Conservation (phyloP, 164 flowering plant genomes). For the Vitis amurensis region DNA sequence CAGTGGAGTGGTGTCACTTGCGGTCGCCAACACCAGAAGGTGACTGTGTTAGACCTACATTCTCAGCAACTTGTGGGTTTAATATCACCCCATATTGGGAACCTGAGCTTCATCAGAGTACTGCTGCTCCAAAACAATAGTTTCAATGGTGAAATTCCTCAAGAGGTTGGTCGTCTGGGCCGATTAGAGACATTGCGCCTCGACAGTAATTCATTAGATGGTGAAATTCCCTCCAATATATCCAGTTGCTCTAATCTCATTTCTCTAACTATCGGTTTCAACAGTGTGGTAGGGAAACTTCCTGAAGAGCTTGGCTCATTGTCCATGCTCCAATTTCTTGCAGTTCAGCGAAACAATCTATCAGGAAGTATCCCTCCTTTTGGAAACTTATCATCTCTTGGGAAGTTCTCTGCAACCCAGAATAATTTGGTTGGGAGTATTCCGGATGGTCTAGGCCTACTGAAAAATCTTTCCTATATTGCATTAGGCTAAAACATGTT, state of each 20-base stretch:
- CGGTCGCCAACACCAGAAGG: constrained; percentile 19
- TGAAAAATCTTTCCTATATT: neutral
- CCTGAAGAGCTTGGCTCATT: constrained; percentile 20
- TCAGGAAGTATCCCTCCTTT: constrained; percentile 20
- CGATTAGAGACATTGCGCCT: neutral
- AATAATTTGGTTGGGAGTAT: constrained; percentile 14
- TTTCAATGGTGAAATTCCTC: constrained; percentile 23
- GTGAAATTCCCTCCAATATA: constrained; percentile 24
- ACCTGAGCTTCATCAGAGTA: constrained; percentile 21
- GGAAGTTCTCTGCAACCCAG: neutral
- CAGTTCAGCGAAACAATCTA: constrained; percentile 1
- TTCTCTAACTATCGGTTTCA: neutral
- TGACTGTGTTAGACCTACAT: constrained; percentile 12
- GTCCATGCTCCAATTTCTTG: constrained; percentile 11
- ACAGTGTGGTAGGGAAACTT: constrained; percentile 16
- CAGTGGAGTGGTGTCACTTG: constrained; percentile 32
- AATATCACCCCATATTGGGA: constrained; percentile 25
- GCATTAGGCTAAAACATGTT: constrained; percentile 4
- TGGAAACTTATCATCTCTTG: constrained; percentile 19
- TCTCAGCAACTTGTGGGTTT: constrained; percentile 9
- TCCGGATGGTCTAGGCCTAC: constrained; percentile 9
- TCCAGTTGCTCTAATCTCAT: constrained; percentile 20
- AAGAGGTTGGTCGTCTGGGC: constrained; percentile 18
- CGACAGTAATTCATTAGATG: constrained; percentile 8
- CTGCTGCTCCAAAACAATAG: constrained; percentile 23